Conservation (phyloP, 257 asterid genomes). For the Ajuga chamaepitys region DNA sequence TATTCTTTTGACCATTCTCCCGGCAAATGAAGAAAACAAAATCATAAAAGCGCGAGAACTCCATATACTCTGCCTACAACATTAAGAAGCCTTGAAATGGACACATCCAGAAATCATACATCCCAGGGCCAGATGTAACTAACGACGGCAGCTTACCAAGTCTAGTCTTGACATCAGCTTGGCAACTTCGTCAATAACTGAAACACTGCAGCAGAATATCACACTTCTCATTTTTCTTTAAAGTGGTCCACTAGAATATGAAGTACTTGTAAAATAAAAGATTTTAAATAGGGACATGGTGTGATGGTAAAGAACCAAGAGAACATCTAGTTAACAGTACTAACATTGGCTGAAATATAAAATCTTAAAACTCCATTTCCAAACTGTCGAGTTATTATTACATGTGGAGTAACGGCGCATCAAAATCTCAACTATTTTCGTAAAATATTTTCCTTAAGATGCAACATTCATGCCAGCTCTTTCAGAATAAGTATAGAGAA, state of each 20-base stretch:
- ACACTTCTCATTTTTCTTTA: conserved; percentile 1
- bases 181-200: conserved; percentile 65
- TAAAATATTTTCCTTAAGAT: not conserved
- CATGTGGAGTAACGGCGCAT: not conserved
- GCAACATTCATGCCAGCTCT: not conserved
- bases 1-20: conserved; percentile 87
- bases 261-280: not conserved
- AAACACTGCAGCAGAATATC: conserved; percentile 35
- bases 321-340: not conserved
- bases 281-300: not conserved
- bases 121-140: conserved; percentile 5
- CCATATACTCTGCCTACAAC: conserved; percentile 66
- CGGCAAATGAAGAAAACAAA: conserved; percentile 93
- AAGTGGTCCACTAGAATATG: not conserved
- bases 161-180: conserved; percentile 66
- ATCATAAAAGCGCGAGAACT: conserved; percentile 77
- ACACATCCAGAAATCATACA: not conserved
- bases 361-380: not conserved
- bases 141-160: conserved; percentile 38
- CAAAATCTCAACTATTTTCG: not conserved
- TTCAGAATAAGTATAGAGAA: not conserved
- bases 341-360: not conserved
- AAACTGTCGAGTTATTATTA: not conserved
- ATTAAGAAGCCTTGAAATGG: conserved; percentile 14
- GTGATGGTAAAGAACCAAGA: not conserved